Evolutionary conservation across 129 eudicot species (phyloP).

Genomic region (Silybum marianum): DNA sequence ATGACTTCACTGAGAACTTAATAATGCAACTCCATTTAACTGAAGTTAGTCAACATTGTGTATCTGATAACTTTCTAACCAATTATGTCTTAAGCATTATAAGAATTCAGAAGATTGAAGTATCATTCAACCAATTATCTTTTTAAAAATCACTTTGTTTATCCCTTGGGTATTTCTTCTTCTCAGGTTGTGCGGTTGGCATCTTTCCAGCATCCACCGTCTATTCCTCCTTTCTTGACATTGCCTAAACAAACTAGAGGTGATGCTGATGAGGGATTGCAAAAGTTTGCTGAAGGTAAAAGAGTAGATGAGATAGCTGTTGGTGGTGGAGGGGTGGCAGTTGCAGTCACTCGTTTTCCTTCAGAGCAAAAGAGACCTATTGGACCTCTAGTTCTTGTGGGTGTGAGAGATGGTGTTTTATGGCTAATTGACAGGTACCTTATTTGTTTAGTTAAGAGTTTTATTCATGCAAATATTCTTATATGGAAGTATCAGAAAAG

Average conservation of each 20-base stretch:
- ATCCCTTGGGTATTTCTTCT: conserved; percentile 9
- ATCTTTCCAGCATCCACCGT: conserved; percentile 93
- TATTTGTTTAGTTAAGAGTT: not conserved
- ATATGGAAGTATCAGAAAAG: not conserved
- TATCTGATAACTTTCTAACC: conserved; percentile 10
- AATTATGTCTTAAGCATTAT: not conserved
- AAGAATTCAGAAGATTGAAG: conserved; percentile 10
- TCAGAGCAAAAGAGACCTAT: conserved; percentile 95
- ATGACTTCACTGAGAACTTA: not conserved
- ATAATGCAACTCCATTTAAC: not conserved
- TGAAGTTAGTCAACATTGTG: not conserved
- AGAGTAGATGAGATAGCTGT: conserved; percentile 86
- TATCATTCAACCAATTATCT: not conserved
- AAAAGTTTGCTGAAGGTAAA: conserved; percentile 65
- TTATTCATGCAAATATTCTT: not conserved
- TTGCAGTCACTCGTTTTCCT: conserved; percentile 96
- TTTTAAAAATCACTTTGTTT: conserved; percentile 11
- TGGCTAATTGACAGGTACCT: conserved; percentile 91
- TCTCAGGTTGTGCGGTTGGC: conserved; percentile 90
- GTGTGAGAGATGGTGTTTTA: conserved; percentile 93
- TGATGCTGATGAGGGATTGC: conserved; percentile 65
- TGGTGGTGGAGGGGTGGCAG: conserved; percentile 98
- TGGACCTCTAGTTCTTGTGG: conserved; percentile 93
- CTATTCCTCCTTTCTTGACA: conserved; percentile 88
- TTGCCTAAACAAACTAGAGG: conserved; percentile 77